Percentiles rank a stretch among this genome's conserved stretches.
These are phyloP conservation scores for Ambrosia hybrid DNA, from an alignment of 140 eudicot genomes.

Conservation along the genomic window DNA sequence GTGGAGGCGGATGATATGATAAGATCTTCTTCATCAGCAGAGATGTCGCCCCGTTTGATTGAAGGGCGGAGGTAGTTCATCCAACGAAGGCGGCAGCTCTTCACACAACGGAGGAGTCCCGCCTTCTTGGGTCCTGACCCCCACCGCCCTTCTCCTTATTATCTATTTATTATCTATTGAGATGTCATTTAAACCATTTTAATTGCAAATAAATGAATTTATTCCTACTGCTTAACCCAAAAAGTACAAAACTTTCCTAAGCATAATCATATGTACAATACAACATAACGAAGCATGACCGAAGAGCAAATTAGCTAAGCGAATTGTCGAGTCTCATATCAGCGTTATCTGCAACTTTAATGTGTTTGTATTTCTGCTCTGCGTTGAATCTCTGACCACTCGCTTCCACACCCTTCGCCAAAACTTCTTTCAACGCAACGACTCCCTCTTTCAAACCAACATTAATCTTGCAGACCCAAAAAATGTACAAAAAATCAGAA, in stretches of 20 bases:
- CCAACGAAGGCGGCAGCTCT: slow-evolving; percentile 82
- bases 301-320: slow-evolving; percentile 5
- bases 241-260: neutral
- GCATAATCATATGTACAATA: slow-evolving; percentile 2
- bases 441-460: slow-evolving; percentile 77
- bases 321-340: slow-evolving; percentile 8
- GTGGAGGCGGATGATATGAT: slow-evolving; percentile 64
- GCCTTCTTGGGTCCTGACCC: slow-evolving; percentile 56
- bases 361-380: slow-evolving; percentile 83
- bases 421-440: slow-evolving; percentile 46
- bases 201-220: slow-evolving; percentile 6
- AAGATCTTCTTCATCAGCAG: slow-evolving; percentile 73
- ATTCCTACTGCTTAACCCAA: neutral
- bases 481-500: neutral
- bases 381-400: slow-evolving; percentile 58
- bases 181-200: neutral
- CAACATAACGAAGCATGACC: neutral
- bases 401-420: slow-evolving; percentile 62
- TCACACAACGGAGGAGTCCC: slow-evolving; percentile 65
- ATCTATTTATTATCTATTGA: slow-evolving; percentile 19
- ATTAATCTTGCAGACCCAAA: slow-evolving; percentile 49
- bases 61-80: slow-evolving; percentile 75
- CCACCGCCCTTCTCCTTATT: slow-evolving; percentile 72
- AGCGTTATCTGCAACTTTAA: slow-evolving; percentile 44
- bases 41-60: slow-evolving; percentile 65